Evolutionary conservation across 2,329 filamentous ascomycete genomes (phyloP).

Genomic region (Trichoderma aggressivum): DNA sequence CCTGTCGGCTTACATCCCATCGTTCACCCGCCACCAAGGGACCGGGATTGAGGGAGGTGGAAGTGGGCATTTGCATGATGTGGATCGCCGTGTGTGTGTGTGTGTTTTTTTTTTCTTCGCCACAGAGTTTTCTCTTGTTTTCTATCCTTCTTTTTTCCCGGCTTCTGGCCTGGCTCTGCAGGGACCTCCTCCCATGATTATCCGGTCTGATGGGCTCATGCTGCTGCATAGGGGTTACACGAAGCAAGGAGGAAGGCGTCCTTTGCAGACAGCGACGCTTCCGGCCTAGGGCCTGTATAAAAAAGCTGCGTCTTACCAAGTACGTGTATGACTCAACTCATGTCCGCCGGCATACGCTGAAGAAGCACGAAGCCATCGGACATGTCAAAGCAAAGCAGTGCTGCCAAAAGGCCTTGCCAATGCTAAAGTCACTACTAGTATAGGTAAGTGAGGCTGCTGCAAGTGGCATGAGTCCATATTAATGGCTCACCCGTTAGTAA

Average conservation of each 20-base stretch:
- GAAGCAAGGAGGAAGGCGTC: not conserved
- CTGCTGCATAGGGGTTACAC: slow-evolving; percentile 7
- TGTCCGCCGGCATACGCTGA: not conserved
- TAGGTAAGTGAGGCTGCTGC: slow-evolving; percentile 12
- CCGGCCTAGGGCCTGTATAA: not conserved
- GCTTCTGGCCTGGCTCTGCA: not conserved
- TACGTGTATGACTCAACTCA: not conserved
- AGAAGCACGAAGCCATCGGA: not conserved
- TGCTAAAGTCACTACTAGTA: too few species aligned
- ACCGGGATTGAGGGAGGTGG: slow-evolving; percentile 12
- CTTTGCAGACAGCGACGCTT: not conserved
- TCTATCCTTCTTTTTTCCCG: not conserved
- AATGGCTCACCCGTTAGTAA: slow-evolving; percentile 12
- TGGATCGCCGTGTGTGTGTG: slow-evolving; percentile 11
- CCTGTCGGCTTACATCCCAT: not conserved
- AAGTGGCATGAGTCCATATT: not conserved
- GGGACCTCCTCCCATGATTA: slow-evolving; percentile 10
- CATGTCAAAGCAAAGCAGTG: slow-evolving; percentile 2
- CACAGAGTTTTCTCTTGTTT: not conserved
- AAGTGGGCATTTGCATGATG: slow-evolving; percentile 19
- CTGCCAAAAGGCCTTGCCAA: not conserved
- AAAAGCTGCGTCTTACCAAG: not conserved
- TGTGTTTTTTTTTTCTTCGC: not conserved
- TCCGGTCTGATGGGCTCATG: not conserved
- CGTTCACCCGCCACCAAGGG: slow-evolving; percentile 20